Evolutionary conservation across 1,284 basidiomycete species (phyloP).

Genomic region (Tylopilus sp.): DNA sequence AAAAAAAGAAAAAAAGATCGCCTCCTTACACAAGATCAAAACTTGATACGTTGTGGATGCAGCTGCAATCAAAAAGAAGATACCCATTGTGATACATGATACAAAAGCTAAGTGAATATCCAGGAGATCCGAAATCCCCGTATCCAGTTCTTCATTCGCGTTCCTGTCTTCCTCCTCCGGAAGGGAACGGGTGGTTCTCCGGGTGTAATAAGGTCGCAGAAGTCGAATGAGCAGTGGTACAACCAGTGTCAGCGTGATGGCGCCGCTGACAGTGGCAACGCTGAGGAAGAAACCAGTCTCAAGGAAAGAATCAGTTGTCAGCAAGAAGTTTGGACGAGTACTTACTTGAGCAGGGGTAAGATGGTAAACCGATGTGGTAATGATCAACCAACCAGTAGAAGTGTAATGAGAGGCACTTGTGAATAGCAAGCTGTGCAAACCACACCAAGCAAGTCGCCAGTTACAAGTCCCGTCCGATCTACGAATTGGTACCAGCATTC

Average conservation of each 20-base stretch:
- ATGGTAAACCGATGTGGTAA: conserved; percentile 35
- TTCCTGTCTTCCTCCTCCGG: not conserved
- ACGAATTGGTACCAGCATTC: conserved; percentile 35
- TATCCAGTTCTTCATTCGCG: conserved; percentile 6
- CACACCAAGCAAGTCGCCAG: conserved; percentile 45
- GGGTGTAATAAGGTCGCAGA: conserved; percentile 33
- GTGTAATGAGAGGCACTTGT: conserved; percentile 31
- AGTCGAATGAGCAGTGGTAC: conserved; percentile 28
- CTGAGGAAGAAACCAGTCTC: conserved; percentile 40
- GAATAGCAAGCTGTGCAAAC: conserved; percentile 37
- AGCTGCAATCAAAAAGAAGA: conserved; percentile 30
- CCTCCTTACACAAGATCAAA: conserved; percentile 26
- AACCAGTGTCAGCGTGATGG: conserved; percentile 22
- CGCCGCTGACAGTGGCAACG: conserved; percentile 17
- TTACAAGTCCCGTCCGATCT: conserved; percentile 35
- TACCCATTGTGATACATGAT: conserved; percentile 30
- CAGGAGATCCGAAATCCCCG: conserved; percentile 38
- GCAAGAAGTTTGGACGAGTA: not conserved
- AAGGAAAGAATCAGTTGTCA: not conserved
- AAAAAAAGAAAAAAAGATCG: not conserved
- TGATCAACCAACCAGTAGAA: conserved; percentile 35
- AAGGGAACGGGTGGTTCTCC: not conserved
- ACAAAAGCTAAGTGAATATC: conserved; percentile 43
- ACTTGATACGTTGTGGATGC: conserved; percentile 16
- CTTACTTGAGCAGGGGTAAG: conserved; percentile 39